These are phyloP conservation scores for Cordyceps tenuipes DNA, from an alignment of 2,329 filamentous ascomycete species.

Conservation along the genomic window DNA sequence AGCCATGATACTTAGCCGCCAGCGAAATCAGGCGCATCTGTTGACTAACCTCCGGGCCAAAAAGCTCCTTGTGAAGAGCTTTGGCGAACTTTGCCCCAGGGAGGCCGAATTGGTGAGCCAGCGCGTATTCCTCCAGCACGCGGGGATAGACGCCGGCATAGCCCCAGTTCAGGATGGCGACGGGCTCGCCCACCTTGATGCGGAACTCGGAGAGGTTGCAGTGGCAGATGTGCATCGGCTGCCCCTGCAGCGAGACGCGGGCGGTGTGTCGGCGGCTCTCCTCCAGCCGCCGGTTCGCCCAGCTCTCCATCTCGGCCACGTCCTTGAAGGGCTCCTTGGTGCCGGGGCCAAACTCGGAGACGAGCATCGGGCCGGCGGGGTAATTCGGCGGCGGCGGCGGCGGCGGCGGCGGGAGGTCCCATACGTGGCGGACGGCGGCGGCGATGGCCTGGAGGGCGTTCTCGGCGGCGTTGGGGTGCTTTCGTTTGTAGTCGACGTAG, in stretches of 20 bases:
- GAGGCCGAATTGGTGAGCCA: slow-evolving; percentile 3
- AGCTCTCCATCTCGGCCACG: too few relatives aligned
- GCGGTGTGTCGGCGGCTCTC: not conserved
- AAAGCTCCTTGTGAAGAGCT: not conserved
- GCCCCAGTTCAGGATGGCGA: slow-evolving; percentile 9
- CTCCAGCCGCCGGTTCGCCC: not conserved
- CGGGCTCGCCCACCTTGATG: slow-evolving; percentile 10
- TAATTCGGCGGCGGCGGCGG: slow-evolving; percentile 5
- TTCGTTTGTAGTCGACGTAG: not conserved
- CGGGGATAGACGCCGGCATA: slow-evolving; percentile 10
- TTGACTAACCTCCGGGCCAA: not conserved
- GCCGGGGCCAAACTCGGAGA: not conserved
- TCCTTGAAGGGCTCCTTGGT: not conserved
- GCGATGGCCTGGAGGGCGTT: not conserved
- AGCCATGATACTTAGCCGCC: not conserved
- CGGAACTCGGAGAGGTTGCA: slow-evolving; percentile 10
- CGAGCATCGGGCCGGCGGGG: slow-evolving; percentile 4
- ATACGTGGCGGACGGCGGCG: not conserved
- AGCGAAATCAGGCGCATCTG: not conserved
- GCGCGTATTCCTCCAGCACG: slow-evolving; percentile 8
- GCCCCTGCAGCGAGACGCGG: slow-evolving; percentile 6
- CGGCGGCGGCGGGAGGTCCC: not conserved
- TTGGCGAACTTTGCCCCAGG: not conserved
- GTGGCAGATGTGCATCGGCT: slow-evolving; percentile 9
- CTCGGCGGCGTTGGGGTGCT: not conserved